Base-by-base conservation (phyloP, 225 moss, liverwort and hornwort genomes). In the Pseudoscleropodium purum region DNA sequence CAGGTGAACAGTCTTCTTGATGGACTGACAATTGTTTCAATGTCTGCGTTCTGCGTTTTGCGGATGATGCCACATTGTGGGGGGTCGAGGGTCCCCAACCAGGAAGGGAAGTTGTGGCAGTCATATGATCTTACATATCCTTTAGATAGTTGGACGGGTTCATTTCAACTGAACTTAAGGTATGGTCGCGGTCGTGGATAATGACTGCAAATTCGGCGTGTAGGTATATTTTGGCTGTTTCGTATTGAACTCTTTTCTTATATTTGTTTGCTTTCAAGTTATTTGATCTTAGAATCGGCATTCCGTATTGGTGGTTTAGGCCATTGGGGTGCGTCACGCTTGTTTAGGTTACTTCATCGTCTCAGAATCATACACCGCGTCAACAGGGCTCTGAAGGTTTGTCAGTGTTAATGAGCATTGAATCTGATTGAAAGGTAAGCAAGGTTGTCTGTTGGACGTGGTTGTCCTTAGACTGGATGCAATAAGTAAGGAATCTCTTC, bases 1-100 rank as follows among this genome's bases (percentile, higher is more conserved):
- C 88, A 92, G 91, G 94, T 94, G 90, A 94, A 92, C 90, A 91
- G 92, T 92, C 88, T 88, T 87, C n/a, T 78, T 88, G 88, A 86
- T 87, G 92, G 92, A 90, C 86, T 92, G 91, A 91, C 92, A 91
- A 87, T 77, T 94, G 90, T 92, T 90, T 92, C 84, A 90, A 82
- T 88, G 86, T 92, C 89, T 94, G 84, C 83, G 81, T 92, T 92
- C 88, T 94, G 92, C 87, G 87, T 86, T 90, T 51, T 63, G 90
- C 87, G 90, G 87, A 87, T 93, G 87, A 90, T 74, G 91, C 90
- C 91, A 91, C 84, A 76, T 86, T 86, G 91, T 86, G 86, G 81
- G 84, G 88, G 80, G 37, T 69, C 88, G 88, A 91, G 87, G 88
- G 69, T 47, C 52, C 83, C 83, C 70, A 67, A 80, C 56, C 90